Evolutionary conservation across 768 basidiomycete species (phyloP).

Genomic region (Sarcomyxa edulis): DNA sequence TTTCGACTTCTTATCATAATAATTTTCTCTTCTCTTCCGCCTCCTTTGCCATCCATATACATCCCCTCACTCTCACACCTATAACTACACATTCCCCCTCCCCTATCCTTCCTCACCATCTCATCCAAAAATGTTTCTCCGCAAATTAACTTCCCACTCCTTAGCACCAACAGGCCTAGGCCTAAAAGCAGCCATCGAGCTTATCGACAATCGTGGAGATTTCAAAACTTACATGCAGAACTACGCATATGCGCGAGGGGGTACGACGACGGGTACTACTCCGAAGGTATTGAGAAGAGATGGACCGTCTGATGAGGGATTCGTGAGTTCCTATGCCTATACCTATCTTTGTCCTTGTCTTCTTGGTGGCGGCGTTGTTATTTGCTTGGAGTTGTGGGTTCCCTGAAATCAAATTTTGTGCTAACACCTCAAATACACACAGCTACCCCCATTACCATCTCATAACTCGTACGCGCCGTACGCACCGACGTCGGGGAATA

Average conservation of each 20-base stretch:
- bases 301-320: conserved; percentile 88
- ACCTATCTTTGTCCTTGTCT: conserved; percentile 2
- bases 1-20: background rate
- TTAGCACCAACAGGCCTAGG: conserved; percentile 60
- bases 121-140: no score
- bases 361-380: no score
- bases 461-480: conserved; percentile 19
- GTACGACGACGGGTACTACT: no score
- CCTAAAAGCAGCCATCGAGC: conserved; percentile 81
- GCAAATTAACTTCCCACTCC: no score
- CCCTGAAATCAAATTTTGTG: background rate
- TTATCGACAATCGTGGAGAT: conserved; percentile 91
- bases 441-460: conserved; percentile 63
- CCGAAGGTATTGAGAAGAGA: conserved; percentile 78
- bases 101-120: no score
- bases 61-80: no score
- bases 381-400: no score
- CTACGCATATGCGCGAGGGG: conserved; percentile 87
- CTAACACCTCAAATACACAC: conserved; percentile 5
- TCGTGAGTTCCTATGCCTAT: conserved; percentile 55
- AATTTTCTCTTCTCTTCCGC: background rate
- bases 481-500: conserved; percentile 17
- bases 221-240: conserved; percentile 98
- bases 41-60: no score
- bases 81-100: no score